phyloP scores from a whole-genome alignment of 108 stramenopile genomes.

The Pseudonitzschia pungens region DNA sequence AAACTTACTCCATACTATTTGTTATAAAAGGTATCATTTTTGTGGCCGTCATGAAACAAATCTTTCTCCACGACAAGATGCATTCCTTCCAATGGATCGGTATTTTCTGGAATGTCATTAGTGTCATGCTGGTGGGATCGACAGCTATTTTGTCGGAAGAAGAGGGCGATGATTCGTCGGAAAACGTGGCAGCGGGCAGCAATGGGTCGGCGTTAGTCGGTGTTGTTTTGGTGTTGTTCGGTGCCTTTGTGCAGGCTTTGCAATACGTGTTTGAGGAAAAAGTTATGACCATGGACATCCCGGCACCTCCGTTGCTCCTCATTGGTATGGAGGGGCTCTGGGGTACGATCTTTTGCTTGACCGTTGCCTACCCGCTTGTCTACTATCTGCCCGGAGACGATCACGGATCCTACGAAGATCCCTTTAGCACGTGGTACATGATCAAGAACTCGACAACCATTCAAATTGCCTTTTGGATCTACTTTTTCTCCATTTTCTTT shows the following conservation, averaged over 20 bases:
- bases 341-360: slow-evolving; percentile 79
- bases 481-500: slow-evolving; percentile 84
- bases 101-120: slow-evolving; percentile 81
- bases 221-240: slow-evolving; percentile 72
- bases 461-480: slow-evolving; percentile 65
- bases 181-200: slow-evolving; percentile 15
- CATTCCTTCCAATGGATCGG: slow-evolving; percentile 85
- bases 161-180: slow-evolving; percentile 12
- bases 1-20: background rate
- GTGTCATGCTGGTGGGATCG: slow-evolving; percentile 77
- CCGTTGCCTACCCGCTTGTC: slow-evolving; percentile 79
- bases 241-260: slow-evolving; percentile 87
- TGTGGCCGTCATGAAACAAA: slow-evolving; percentile 90
- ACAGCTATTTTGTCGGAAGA: slow-evolving; percentile 65
- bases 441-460: slow-evolving; percentile 60
- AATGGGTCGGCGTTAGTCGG: slow-evolving; percentile 65
- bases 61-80: slow-evolving; percentile 69
- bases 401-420: slow-evolving; percentile 88
- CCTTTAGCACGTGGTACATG: slow-evolving; percentile 80
- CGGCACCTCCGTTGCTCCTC: slow-evolving; percentile 75
- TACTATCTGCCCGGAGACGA: slow-evolving; percentile 86
- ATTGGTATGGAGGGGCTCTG: slow-evolving; percentile 94
- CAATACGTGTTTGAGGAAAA: slow-evolving; percentile 94
- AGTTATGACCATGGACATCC: slow-evolving; percentile 86
- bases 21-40: slow-evolving; percentile 69